Evolutionary conservation across 441 rosid species (phyloP), one percentile per base, ranked within the genome.

Genomic region (Syzygium malaccense): DNA sequence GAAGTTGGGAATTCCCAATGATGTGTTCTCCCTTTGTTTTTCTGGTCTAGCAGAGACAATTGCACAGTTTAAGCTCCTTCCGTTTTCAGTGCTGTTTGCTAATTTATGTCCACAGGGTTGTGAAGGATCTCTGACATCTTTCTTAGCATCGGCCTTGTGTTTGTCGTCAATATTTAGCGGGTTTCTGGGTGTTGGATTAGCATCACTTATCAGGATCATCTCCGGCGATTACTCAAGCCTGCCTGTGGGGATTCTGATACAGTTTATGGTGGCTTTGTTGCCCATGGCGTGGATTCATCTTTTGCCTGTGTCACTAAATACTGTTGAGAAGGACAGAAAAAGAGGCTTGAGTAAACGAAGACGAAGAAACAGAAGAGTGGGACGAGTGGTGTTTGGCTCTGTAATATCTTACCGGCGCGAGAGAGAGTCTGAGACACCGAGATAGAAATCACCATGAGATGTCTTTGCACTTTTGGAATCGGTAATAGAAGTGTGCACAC

Each of bases 41-140:
- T 95, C 98, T 8, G 95, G 98, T 89, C 90, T 97, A 86, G 96
- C 98, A 1, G 99, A 97, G 91, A 89, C 91, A 23, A 87, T 95
- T 2, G 96, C 97, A 14, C 99, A 97, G 88, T 97, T 97, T 55
- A 96, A 95, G 94, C 91, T 95, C 87, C 96, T 97, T 58, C 98
- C 99, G 2, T 97, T 95, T 78, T 91, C 93, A 14, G 94, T 95
- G 55, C 88, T 93, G 49, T 88, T 96, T 79, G 97, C 93, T 5
- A 94, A 91, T 88, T 90, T 95, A 89, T 96, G 99, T 88, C 99
- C 98, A 0, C 91, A 85, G 89, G 98, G 99, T 8, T 96, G 95
- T 86, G 98, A 95, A 93, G 99, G 98, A 89, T 95, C 99, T 26
- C 92, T 96, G 53, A 94, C 94, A 53, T 96, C 99, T 51, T 96